Evolutionary conservation across 805 yeast species (phyloP), one percentile per base, ranked within the genome.

Genomic region (Candida nemodendra): DNA sequence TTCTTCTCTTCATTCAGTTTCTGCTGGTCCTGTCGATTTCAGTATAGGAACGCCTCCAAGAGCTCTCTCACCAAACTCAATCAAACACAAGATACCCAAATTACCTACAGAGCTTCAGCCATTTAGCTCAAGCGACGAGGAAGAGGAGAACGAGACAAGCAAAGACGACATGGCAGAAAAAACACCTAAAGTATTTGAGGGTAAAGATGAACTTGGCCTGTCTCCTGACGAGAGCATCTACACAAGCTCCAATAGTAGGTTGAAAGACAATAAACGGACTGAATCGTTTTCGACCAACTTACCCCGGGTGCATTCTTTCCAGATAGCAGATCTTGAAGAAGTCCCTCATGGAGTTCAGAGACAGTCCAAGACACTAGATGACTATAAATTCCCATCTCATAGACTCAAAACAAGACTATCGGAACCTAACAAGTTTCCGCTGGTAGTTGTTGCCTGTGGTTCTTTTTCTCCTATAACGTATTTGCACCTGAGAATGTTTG

Each of bases 381-480:
- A 77, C 32, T 93, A 93, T 64, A 61, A 69, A 40, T 93, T 93
- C 62, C 99, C 99, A 2, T 76, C 84, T 1, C 98, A 93, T 64
- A 69, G 98, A 42, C 69, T 91, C 36, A 82, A 86, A 21, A 77
- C 79, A 17, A 72, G 73, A 38, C 62, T 90, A 53, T 65, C 76
- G 40, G 93, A 88, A 54, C 78, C 83, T 39, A 69, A 81, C 45
- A 91, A 91, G 64, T 73, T 79, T 49, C 99, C 99, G 1, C 70
- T 93, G 48, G 97, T 93, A 9, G 76, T 93, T 36, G 98, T 93
- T 18, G 97, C 98, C 1, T 93, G 99, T 65, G 99, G 99, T 7
- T 88, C 96, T 2, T 93, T 91, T 57, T 85, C 95, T 2, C 99
- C 99, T 23, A 81, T 93, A 38, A 93, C 99, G 0, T 93, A 93